Conservation (phyloP, 352 stramenopile genomes). For the Globisporangium acanthophoron region DNA sequence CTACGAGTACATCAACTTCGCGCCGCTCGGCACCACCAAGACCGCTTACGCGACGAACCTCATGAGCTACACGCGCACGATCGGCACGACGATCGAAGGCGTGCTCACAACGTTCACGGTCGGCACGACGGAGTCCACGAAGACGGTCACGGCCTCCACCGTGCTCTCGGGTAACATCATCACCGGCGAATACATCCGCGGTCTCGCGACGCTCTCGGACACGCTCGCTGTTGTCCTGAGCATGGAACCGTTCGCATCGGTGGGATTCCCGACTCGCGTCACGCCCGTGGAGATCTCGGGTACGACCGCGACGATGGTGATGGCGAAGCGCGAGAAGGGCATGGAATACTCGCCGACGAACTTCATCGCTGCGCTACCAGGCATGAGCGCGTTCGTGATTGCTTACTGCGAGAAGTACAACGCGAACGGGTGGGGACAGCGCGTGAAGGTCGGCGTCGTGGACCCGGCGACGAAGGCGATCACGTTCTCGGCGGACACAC, state of each 20-base stretch:
- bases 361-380: constrained; percentile 28
- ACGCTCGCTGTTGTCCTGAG: constrained; percentile 33
- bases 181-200: constrained; percentile 24
- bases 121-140: constrained; percentile 15
- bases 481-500: constrained; percentile 19
- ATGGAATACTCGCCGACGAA: constrained; percentile 27
- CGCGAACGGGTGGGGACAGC: constrained; percentile 23
- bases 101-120: constrained; percentile 46
- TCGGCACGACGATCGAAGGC: constrained; percentile 19
- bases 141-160: constrained; percentile 20
- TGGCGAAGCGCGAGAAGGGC: constrained; percentile 18
- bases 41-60: constrained; percentile 38
- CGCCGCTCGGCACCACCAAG: constrained; percentile 31
- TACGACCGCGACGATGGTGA: constrained; percentile 14
- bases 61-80: constrained; percentile 36
- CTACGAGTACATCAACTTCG: constrained; percentile 45
- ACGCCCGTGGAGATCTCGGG: constrained; percentile 26
- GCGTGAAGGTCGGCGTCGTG: constrained; percentile 31
- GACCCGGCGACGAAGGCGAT: constrained; percentile 23
- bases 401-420: constrained; percentile 42
- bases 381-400: constrained; percentile 29
- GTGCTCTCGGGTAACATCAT: constrained; percentile 20
- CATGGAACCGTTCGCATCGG: constrained; percentile 1
- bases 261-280: constrained; percentile 18
- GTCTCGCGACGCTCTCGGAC: constrained; percentile 55